Conservation (phyloP, 129 eudicot species). For the Scalesia atractyloides region DNA sequence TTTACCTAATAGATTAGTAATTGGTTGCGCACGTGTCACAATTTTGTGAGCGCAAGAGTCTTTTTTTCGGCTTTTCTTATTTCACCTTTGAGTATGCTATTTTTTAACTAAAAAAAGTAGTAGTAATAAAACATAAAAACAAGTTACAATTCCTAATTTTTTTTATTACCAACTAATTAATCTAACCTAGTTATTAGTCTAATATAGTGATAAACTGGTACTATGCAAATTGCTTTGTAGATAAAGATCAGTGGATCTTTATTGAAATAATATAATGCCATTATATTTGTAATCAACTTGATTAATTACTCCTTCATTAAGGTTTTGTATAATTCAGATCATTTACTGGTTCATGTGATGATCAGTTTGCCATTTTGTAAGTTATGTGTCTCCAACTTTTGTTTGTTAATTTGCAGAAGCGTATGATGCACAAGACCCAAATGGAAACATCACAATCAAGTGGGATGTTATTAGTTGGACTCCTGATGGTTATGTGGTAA, state of each 20-base stretch:
- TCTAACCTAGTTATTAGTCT: too few species aligned
- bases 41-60: too few species aligned
- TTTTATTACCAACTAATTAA: too few species aligned
- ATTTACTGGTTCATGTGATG: neutral
- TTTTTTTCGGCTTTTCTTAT: too few species aligned
- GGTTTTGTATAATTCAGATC: too few species aligned
- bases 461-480: constrained; percentile 91
- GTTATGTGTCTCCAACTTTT: neutral
- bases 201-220: neutral
- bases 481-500: constrained; percentile 94
- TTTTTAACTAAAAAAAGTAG: too few species aligned
- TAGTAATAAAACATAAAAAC: too few species aligned
- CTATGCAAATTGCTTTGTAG: constrained; percentile 22
- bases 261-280: neutral
- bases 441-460: constrained; percentile 81
- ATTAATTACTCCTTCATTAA: too few species aligned
- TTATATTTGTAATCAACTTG: neutral
- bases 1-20: neutral
- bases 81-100: too few species aligned
- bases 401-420: constrained; percentile 62
- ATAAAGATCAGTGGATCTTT: constrained; percentile 19
- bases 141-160: too few species aligned
- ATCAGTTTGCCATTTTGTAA: neutral
- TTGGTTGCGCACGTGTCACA: neutral
- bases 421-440: constrained; percentile 62